These are phyloP conservation scores for Boletus smithii DNA, from an alignment of 1,284 basidiomycete species.

Conservation along the genomic window DNA sequence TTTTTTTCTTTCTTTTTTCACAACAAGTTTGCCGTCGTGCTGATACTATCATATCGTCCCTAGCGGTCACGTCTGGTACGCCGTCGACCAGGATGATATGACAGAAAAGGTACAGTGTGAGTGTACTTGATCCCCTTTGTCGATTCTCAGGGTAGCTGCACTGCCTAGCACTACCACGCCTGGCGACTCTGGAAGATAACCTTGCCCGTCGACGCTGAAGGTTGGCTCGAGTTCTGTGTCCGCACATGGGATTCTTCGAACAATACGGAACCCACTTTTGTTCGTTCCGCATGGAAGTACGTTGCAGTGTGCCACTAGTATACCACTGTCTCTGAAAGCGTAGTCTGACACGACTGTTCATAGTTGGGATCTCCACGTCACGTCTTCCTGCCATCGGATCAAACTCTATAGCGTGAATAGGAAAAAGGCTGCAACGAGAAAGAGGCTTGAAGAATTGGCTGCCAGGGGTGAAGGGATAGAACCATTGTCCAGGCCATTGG, in stretches of 20 bases:
- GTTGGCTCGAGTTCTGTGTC: constrained; percentile 58
- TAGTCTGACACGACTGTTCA: neutral
- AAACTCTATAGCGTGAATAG: constrained; percentile 54
- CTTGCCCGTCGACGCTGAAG: constrained; percentile 53
- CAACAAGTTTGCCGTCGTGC: neutral
- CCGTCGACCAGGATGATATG: constrained; percentile 16
- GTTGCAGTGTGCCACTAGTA: constrained; percentile 14
- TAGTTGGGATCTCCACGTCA: constrained; percentile 57
- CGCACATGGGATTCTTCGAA: constrained; percentile 57
- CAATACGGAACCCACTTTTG: constrained; percentile 56
- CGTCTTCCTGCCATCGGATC: constrained; percentile 52
- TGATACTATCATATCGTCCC: neutral
- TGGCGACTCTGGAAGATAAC: constrained; percentile 54
- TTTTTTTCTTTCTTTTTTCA: neutral
- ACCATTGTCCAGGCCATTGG: constrained; percentile 11
- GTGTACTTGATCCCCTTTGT: neutral
- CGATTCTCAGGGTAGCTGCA: neutral
- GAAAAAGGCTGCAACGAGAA: constrained; percentile 40
- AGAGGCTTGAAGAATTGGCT: constrained; percentile 41
- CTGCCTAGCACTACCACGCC: constrained; percentile 47
- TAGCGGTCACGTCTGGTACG: constrained; percentile 21
- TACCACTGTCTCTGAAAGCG: neutral
- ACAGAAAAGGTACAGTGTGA: constrained; percentile 15
- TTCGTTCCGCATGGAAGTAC: constrained; percentile 55
- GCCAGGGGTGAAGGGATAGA: constrained; percentile 33